These are phyloP conservation scores for Alternaria sp. DNA, from an alignment of 2,329 filamentous ascomycete genomes.

Conservation along the genomic window DNA sequence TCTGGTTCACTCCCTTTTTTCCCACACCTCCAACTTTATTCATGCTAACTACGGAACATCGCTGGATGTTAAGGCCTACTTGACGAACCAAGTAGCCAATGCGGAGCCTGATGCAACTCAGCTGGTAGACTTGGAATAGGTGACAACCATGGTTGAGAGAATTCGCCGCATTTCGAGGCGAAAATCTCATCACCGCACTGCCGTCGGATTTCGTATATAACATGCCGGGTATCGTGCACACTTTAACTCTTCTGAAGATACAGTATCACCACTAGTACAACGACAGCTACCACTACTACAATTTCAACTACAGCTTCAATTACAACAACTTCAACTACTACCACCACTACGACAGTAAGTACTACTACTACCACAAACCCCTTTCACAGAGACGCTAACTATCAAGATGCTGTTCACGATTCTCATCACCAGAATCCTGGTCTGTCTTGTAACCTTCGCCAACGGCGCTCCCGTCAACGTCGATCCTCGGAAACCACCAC, in stretches of 20 bases:
- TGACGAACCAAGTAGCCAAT: background rate
- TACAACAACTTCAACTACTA: background rate
- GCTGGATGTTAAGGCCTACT: background rate
- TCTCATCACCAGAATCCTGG: background rate
- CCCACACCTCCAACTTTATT: background rate
- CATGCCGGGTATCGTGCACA: background rate
- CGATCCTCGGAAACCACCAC: background rate
- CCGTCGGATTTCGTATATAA: background rate
- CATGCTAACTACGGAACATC: background rate
- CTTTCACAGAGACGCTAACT: background rate
- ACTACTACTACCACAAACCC: background rate
- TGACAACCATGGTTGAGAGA: background rate
- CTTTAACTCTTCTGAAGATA: background rate
- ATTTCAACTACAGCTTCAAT: background rate
- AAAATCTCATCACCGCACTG: background rate
- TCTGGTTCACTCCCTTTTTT: background rate
- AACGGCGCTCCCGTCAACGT: background rate
- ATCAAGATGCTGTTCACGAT: background rate
- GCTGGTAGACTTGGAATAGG: background rate
- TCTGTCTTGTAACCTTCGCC: background rate
- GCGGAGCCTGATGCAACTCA: background rate
- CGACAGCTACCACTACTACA: background rate
- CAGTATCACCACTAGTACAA: background rate
- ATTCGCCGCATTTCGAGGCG: background rate
- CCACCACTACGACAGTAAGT: background rate